A percentile compares a stretch with the other conserved stretches of the same genome.
phyloP scores from a whole-genome alignment of 208 protist genomes.

The Acanthamoeba triangularis region DNA sequence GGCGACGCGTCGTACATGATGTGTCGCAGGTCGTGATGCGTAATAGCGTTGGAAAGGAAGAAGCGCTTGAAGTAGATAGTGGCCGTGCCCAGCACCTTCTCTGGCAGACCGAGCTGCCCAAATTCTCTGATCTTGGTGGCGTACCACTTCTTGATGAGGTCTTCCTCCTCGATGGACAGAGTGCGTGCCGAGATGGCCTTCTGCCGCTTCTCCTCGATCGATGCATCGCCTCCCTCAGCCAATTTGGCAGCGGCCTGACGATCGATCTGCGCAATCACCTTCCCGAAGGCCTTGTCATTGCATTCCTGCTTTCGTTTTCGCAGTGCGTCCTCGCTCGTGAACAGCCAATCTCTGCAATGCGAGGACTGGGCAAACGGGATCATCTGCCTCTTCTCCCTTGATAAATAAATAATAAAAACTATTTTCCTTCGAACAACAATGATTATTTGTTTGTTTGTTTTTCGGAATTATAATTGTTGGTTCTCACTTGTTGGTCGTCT shows the following conservation, averaged over 20 bases:
- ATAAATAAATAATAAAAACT: neutral
- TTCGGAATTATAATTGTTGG: neutral
- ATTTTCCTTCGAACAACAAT: neutral
- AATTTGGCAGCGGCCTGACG: neutral
- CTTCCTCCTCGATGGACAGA: conserved; percentile 1
- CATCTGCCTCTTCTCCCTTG: neutral
- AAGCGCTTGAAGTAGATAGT: conserved; percentile 62
- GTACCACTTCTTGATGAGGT: conserved; percentile 29
- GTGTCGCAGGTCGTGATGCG: conserved; percentile 17
- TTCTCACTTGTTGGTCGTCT: neutral
- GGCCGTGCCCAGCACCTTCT: conserved; percentile 42
- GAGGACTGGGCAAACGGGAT: conserved; percentile 21
- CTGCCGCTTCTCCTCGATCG: conserved; percentile 10
- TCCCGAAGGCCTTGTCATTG: neutral
- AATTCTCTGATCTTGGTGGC: conserved; percentile 14
- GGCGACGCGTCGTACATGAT: conserved; percentile 2
- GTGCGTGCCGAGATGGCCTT: conserved; percentile 21
- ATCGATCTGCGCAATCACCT: neutral
- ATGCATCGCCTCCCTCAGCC: neutral
- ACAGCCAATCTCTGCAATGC: conserved; percentile 14
- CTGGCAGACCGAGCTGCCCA: conserved; percentile 5
- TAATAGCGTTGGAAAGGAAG: conserved; percentile 32
- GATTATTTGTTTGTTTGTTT: neutral
- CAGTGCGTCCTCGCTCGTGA: neutral
- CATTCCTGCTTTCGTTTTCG: conserved; percentile 2